These are phyloP conservation scores for Rhizophlyctis rosea DNA, from an alignment of 192 early-diverging fungal genomes.

Conservation along the genomic window DNA sequence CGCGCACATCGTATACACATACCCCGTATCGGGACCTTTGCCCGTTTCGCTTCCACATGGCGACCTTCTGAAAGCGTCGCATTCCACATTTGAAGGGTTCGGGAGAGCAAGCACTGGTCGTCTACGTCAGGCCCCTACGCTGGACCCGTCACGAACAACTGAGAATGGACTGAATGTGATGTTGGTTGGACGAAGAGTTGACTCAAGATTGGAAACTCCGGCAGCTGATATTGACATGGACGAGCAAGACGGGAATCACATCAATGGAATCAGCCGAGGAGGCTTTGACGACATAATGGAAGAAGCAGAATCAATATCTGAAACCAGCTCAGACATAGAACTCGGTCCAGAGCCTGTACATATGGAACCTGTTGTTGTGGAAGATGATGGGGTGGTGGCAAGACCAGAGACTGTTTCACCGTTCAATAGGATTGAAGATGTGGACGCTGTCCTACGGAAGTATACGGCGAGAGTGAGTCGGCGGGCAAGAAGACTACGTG, in stretches of 20 bases:
- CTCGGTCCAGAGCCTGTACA: not conserved
- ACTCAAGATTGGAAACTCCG: slow-evolving; percentile 9
- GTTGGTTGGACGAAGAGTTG: slow-evolving; percentile 27
- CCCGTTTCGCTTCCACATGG: not conserved
- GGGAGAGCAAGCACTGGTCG: not conserved
- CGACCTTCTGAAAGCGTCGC: not conserved
- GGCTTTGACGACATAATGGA: not conserved
- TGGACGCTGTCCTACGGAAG: slow-evolving; percentile 33
- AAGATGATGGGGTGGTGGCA: not conserved
- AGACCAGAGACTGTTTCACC: not conserved
- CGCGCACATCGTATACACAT: too few species aligned
- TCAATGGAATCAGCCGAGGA: not conserved
- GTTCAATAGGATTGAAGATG: slow-evolving; percentile 30
- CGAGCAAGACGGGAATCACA: slow-evolving; percentile 13
- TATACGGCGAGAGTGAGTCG: slow-evolving; percentile 27
- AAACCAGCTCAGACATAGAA: too few species aligned
- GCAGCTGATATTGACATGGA: slow-evolving; percentile 22
- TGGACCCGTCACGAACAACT: not conserved
- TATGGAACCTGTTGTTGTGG: slow-evolving; percentile 11
- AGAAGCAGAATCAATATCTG: not conserved
- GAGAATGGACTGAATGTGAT: slow-evolving; percentile 29
- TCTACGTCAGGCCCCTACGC: not conserved
- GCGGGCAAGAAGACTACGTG: slow-evolving; percentile 20
- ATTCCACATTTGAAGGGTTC: not conserved
- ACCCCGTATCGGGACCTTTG: not conserved